Conservation (phyloP, 257 asterid species). For the Thymus quinquecostatus region DNA sequence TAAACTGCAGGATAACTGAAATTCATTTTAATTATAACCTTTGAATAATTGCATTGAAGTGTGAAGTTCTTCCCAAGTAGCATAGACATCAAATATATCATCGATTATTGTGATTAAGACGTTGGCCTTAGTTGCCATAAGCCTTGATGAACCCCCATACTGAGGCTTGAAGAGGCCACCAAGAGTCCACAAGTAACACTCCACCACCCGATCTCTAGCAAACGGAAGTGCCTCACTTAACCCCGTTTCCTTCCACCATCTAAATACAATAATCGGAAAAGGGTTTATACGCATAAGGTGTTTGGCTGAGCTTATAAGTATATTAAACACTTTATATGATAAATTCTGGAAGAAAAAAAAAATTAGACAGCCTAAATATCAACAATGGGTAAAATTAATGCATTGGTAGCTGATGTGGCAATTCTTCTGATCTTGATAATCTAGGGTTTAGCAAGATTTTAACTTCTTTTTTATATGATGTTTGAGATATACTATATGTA, state of each 20-base stretch:
- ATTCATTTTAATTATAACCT: not conserved
- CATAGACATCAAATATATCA: slow-evolving; percentile 36
- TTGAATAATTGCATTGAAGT: not conserved
- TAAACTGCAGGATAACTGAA: too few relatives aligned
- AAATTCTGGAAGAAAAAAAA: too few relatives aligned
- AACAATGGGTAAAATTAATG: too few relatives aligned
- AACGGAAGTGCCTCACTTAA: slow-evolving; percentile 44
- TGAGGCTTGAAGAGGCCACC: slow-evolving; percentile 36
- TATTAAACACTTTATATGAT: too few relatives aligned
- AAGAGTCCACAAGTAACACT: slow-evolving; percentile 42
- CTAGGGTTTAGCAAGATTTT: too few relatives aligned
- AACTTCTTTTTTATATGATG: too few relatives aligned
- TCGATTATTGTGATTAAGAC: slow-evolving; percentile 24
- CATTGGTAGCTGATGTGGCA: too few relatives aligned
- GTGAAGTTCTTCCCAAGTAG: slow-evolving; percentile 26
- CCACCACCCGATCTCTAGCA: slow-evolving; percentile 57
- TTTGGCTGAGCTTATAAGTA: too few relatives aligned
- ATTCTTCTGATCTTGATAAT: too few relatives aligned
- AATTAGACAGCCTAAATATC: too few relatives aligned
- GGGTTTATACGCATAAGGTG: too few relatives aligned
- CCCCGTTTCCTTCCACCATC: slow-evolving; percentile 56
- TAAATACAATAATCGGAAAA: not conserved
- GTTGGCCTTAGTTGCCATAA: slow-evolving; percentile 4
- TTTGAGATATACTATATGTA: too few relatives aligned
- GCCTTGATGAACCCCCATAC: slow-evolving; percentile 17